Base-by-base conservation (phyloP, 129 eudicot genomes). In the Tagetes patula region DNA sequence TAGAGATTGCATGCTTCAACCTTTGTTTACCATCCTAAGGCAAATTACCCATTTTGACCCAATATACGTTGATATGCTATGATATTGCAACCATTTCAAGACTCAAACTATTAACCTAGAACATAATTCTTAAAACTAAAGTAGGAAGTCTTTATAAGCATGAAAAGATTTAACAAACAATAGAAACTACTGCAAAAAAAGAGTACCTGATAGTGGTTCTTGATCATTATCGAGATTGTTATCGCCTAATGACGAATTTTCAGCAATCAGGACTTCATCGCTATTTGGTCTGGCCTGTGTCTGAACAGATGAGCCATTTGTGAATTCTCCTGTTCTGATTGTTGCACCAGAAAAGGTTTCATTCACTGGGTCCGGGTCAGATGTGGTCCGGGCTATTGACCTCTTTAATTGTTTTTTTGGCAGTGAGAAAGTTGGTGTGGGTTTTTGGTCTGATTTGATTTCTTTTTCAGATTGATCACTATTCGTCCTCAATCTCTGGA, bases 331-430 rank as follows among this genome's bases (percentile, higher is more conserved):
- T 34, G 84, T 59, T 58, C 87, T 79, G 4, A 86, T 82, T 68
- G 87, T 82, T 61, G 92, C 87, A 39, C 88, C 96, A 54, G 87
- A 85, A 41, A 87, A 81, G 75, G 90, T 83, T 78, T 91, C 99
- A 34, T 97, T 85, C 72, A 83, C 77, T 11, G 85, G 81, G 67
- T 95, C 98, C n/a, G 86, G 82, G 59, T 89, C 98, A 66, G 84
- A 86, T 54, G 76, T 31, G 14, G 80, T 64, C 66, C 82, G 76
- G 67, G 54, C 75, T 13, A 86, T 46, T 27, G 87, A 67, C 75
- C 84, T 88, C 73, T 71, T 88, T 40, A 86, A 67, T 40, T 82
- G 99, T 83, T 88, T 91, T 74, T 78, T 87, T 39, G 84, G 84
- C n/a, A 76, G 31, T n/a, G 79, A 65, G 42, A 86, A 73, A 52